A percentile compares a stretch with the other conserved stretches of the same genome.
Conservation (phyloP, 208 protist species). For the Herpetomonas tarakana region DNA sequence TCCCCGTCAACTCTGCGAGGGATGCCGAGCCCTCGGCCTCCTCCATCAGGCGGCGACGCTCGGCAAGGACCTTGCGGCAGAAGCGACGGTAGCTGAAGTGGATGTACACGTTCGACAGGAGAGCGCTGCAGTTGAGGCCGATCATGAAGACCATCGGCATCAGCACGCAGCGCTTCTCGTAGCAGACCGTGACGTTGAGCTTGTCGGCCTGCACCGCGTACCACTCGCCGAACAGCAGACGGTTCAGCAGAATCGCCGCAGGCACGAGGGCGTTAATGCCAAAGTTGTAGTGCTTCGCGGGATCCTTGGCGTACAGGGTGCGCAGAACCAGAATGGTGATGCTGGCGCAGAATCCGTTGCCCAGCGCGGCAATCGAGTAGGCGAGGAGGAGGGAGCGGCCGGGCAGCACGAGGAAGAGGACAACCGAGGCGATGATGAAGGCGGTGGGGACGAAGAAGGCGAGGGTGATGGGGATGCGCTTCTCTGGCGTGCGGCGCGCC, state of each 20-base stretch:
- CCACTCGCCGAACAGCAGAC: constrained; percentile 68
- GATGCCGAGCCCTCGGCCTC: background rate
- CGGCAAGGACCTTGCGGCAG: constrained; percentile 14
- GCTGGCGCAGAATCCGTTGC: constrained; percentile 49
- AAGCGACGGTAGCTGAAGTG: constrained; percentile 16
- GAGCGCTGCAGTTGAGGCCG: constrained; percentile 10
- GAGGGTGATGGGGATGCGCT: constrained; percentile 57
- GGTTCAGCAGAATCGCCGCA: constrained; percentile 46
- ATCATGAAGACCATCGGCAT: constrained; percentile 17
- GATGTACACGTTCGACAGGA: constrained; percentile 18
- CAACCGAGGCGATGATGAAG: constrained; percentile 29
- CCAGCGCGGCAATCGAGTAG: constrained; percentile 42
- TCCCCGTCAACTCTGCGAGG: background rate
- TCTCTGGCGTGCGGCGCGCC: constrained; percentile 44
- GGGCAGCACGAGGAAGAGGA: constrained; percentile 43
- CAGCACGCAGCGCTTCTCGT: constrained; percentile 14
- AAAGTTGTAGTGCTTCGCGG: constrained; percentile 74
- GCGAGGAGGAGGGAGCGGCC: constrained; percentile 40
- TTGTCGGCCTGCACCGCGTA: constrained; percentile 58
- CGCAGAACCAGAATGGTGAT: constrained; percentile 45
- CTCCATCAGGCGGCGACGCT: constrained; percentile 19
- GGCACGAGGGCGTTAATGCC: constrained; percentile 31
- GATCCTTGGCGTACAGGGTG: constrained; percentile 63
- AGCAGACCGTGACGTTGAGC: constrained; percentile 13
- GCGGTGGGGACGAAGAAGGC: constrained; percentile 34